Evolutionary conservation across 345 rosid species (phyloP), one percentile per base, ranked within the genome.

Genomic region (Eucalyptus albens): DNA sequence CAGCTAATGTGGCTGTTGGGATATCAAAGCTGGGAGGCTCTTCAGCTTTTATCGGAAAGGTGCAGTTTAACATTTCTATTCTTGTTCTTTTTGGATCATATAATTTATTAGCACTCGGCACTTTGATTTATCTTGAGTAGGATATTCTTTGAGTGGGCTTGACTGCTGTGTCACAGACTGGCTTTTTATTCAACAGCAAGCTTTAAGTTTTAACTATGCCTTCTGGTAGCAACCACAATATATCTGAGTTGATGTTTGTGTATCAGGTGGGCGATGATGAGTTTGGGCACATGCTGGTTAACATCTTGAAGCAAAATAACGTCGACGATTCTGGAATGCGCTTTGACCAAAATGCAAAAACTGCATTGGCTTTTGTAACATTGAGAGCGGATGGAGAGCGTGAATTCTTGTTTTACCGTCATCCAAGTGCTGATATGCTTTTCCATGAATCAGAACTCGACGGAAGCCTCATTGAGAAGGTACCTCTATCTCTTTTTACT

Each of bases 1-100:
- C 99, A 89, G 99, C 99, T 11, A 97, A 97, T 91, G 99, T 97
- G 90, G 99, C 99, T 67, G 99, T 97, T 91, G 96, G 98, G 81
- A 89, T 97, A 83, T 93, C 99, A 67, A 95, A 94, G 92, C 94
- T 97, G 72, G 99, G 98, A 89, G 99, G 99, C 91, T 93, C 96
- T 50, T 95, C 99, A 27, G 99, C 99, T 92, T 97, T 97, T 89
- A 92, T 97, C 7, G 99, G 99, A 92, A 97, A 97, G 99, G 99
- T 97, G 90, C 87, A 91, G 86, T 91, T 88, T 50, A 12, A 50
- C 19, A 17, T 51, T 86, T 50, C 60, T 53, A 53, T 8, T 53
- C 26, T 44, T 83, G n/a, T 24, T 31, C 56, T 47, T 86, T 49
- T 9, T 31, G 42, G 42, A 31, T 69, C 22, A 33, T 69, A 17